Base-by-base conservation (phyloP, 2,329 filamentous ascomycete species). In the Talaromyces sp. region DNA sequence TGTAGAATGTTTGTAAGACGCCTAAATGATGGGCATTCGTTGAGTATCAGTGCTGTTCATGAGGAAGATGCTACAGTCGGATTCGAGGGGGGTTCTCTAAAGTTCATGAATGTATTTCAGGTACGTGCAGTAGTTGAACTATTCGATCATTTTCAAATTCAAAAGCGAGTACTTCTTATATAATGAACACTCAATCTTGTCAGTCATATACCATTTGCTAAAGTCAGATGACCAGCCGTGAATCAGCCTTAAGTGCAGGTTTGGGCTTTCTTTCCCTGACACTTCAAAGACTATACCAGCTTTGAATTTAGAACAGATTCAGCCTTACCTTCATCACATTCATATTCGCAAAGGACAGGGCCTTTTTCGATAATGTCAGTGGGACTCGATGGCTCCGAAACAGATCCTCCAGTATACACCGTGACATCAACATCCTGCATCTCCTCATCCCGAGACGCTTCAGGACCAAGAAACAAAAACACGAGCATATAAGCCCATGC, bases 401-500 rank as follows among this genome's bases (percentile, higher is more conserved):
- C 23, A 2, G 50, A 21, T 0, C 50, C 25, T 33, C 39, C 59
- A 16, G n/a, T 33, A 55, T 55, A 54, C 37, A 40, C 44, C 8
- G 18, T 25, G 21, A 50, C 18, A 5, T 14, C 14, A 60, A 40
- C 12, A 31, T 52, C 48, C 12, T 42, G 35, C 23, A 31, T 25
- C 46, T 60, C 33, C 11, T 21, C 33, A 14, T 54, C 23, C 18
- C 6, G 18, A 5, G 67, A 70, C 66, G 69, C 73, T 37, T 73
- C 69, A 0, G 69, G 66, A 3, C 73, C 71, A 63, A 72, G 60
- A 44, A 77, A 69, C n/a, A 74, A 63, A 61, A 76, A 72, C 37
- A 76, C 63, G 7, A 75, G 61, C 33, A 73, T 71, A 37, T 70
- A 75, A 11, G 66, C 69, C 68, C 66, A 71, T 6, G 67, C 67